Evolutionary conservation across 169 alveolate species (phyloP), one percentile per base, ranked within the genome.

Genomic region (Cyclospora cayetanensis): DNA sequence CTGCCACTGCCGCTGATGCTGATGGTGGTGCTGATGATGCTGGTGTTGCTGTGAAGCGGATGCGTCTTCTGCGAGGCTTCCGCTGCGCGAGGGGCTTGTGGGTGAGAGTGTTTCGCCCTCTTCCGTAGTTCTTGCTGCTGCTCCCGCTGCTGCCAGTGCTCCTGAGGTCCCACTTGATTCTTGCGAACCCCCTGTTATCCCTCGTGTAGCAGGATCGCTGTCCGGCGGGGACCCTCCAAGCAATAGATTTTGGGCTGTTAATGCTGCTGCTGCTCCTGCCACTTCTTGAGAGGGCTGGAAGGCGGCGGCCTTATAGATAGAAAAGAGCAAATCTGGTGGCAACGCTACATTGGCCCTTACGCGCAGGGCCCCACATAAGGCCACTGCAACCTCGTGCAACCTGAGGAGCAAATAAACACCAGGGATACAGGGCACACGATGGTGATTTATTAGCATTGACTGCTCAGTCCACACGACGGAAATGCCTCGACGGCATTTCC

Each of bases 181-280:
- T 70, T 46, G 42, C 7, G 70, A 29, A 11, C n/a, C 60, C 15
- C 7, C 60, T 7, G 70, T 20, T 7, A 29, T 4, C 34, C 34
- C 34, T 70, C 4, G 55, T 27, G 53, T 29, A 15, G 7, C 15
- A 7, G 15, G 60, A n/a, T n/a, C n/a, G n/a, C n/a, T n/a, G n/a
- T n/a, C n/a, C n/a, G n/a, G 60, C 7, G 82, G 25, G 34, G 20
- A 25, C 4, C 29, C 1, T 1, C 52, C 52, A 22, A 70, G 82
- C 18, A 70, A 53, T 53, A 70, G 52, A 4, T 70, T 22, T 53
- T 70, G 82, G 34, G 70, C 70, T 11, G 70, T 22, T 55, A 29
- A 4, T 55, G 70, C 70, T 70, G 82, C 82, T 70, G 82, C 82
- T 31, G 82, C 82, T 70, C 55, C 82, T 70, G 82, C 82, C 37